Evolutionary conservation across 331 rosid genomes (phyloP).

Genomic region (Rosa hybrid): DNA sequence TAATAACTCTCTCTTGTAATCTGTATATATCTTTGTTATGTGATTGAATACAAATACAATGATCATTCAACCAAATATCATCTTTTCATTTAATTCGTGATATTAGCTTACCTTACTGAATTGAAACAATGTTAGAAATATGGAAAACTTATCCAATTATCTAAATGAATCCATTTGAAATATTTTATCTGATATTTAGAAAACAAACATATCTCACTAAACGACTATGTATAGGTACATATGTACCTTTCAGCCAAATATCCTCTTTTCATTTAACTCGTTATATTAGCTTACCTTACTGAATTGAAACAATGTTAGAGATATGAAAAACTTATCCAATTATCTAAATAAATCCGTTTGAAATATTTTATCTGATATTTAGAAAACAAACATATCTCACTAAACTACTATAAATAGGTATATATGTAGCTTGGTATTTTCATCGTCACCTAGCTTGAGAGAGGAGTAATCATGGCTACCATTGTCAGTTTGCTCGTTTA

Average conservation of each 20-base stretch:
- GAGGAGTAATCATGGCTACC: neutral
- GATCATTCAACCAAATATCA: too few species aligned
- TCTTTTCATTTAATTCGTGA: too few species aligned
- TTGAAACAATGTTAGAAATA: too few species aligned
- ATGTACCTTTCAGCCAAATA: too few species aligned
- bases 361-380: neutral
- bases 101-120: too few species aligned
- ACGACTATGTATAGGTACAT: neutral
- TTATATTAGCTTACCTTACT: too few species aligned
- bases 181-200: neutral
- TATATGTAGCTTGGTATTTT: neutral
- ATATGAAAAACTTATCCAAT: neutral
- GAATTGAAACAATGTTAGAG: too few species aligned
- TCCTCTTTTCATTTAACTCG: too few species aligned
- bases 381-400: neutral
- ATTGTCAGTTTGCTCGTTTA: constrained; percentile 2
- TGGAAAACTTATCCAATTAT: neutral
- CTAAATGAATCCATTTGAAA: neutral
- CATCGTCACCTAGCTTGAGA: neutral
- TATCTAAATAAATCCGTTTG: neutral
- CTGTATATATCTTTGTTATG: too few species aligned
- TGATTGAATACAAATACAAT: too few species aligned
- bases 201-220: neutral
- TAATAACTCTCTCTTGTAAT: too few species aligned
- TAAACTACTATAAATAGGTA: neutral